Percentiles rank a stretch among this genome's conserved stretches.
These are phyloP conservation scores for Eucalyptus pauciflora DNA, from an alignment of 345 rosid species.

Conservation along the genomic window DNA sequence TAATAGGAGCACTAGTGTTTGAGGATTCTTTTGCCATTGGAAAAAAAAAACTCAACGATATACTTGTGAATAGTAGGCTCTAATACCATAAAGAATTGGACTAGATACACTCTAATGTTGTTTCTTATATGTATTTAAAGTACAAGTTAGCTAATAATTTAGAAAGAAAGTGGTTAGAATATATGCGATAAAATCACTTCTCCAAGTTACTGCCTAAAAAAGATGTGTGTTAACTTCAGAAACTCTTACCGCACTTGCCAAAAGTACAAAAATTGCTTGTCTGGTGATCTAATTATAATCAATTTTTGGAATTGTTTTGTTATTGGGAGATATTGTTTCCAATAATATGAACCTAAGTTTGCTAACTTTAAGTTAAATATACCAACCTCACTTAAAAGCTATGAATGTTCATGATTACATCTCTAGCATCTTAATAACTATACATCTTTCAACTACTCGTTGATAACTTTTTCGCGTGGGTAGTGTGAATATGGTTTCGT, in stretches of 20 bases:
- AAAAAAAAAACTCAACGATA: background rate
- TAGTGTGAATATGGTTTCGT: background rate
- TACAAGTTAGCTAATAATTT: background rate
- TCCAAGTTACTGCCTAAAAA: background rate
- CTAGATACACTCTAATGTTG: fast-evolving
- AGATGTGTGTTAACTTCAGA: too few relatives aligned
- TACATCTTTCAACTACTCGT: background rate
- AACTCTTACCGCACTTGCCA: background rate
- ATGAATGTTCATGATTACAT: background rate
- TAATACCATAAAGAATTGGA: background rate
- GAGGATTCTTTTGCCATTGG: background rate
- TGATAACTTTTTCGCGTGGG: background rate
- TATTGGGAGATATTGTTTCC: background rate
- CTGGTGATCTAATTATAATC: background rate
- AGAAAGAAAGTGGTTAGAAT: background rate
- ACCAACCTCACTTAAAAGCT: background rate
- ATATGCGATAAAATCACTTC: background rate
- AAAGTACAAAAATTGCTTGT: background rate
- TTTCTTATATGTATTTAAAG: background rate
- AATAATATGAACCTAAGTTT: background rate
- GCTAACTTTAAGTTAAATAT: background rate
- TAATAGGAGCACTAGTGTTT: background rate
- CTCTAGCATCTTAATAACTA: background rate
- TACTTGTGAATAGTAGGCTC: background rate
- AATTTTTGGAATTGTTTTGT: background rate